These are phyloP conservation scores for Bolboschoenus planiculmis DNA, from an alignment of 176 grass and related monocot genomes.

Conservation along the genomic window DNA sequence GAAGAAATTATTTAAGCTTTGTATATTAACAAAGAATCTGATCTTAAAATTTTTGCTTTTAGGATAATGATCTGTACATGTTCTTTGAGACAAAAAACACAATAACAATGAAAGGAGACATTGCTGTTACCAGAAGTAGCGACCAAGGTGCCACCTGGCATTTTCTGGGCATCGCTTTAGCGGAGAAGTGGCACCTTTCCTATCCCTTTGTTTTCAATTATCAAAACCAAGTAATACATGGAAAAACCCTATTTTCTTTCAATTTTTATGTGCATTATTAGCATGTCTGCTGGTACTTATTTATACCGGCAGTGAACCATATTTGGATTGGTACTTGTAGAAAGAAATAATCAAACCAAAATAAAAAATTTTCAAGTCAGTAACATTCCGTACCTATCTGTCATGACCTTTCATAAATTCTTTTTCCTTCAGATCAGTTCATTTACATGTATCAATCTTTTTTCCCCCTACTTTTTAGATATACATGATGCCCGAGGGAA, in stretches of 20 bases:
- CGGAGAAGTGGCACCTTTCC: conserved; percentile 89
- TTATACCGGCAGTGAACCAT: neutral
- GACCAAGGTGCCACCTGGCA: conserved; percentile 94
- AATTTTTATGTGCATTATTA: neutral
- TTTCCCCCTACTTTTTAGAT: conserved; percentile 40
- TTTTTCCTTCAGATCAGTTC: neutral
- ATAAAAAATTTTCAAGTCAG: neutral
- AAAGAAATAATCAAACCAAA: conserved; percentile 2
- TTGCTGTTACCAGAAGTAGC: conserved; percentile 82
- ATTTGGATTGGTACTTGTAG: neutral
- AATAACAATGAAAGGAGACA: conserved; percentile 69
- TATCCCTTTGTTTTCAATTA: conserved; percentile 98
- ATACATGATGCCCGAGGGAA: conserved; percentile 98
- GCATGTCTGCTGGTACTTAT: neutral
- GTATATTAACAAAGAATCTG: conserved; percentile 4
- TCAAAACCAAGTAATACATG: conserved; percentile 56
- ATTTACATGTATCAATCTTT: neutral
- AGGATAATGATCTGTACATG: conserved; percentile 64
- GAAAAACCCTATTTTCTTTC: conserved; percentile 1
- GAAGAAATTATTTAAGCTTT: neutral
- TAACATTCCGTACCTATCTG: conserved; percentile 7
- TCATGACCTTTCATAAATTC: neutral
- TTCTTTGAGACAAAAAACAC: conserved; percentile 94
- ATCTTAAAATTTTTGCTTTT: conserved; percentile 6
- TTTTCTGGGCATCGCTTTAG: conserved; percentile 90